A percentile compares a stretch with the other conserved stretches of the same genome.
These are phyloP conservation scores for Effrenium voratum DNA, from an alignment of 73 alveolate genomes.

Conservation along the genomic window DNA sequence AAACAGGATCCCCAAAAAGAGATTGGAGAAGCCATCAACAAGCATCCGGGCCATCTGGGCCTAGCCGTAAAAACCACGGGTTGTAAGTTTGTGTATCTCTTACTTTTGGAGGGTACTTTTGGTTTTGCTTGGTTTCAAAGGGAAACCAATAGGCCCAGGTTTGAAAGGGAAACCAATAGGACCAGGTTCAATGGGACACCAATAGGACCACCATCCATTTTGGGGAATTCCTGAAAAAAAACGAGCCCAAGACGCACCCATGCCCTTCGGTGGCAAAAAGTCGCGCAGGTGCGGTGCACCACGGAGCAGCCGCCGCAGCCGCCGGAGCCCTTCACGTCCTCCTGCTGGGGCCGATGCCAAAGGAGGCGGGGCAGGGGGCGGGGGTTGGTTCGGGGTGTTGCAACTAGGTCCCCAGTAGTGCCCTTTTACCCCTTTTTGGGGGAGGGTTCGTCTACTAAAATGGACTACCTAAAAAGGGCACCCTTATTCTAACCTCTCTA, in stretches of 20 bases:
- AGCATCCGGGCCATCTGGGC: too few relatives aligned
- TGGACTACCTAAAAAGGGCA: neutral
- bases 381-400: neutral
- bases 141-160: too few relatives aligned
- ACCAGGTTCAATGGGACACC: neutral
- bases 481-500: neutral
- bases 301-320: slow-evolving; percentile 38
- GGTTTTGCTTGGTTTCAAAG: too few relatives aligned
- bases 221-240: neutral
- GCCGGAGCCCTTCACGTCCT: neutral
- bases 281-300: slow-evolving; percentile 74
- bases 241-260: neutral
- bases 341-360: slow-evolving; percentile 61
- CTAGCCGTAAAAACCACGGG: too few relatives aligned
- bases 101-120: too few relatives aligned
- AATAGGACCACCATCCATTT: neutral
- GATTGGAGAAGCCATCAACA: too few relatives aligned
- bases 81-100: too few relatives aligned
- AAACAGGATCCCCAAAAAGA: too few relatives aligned
- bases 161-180: too few relatives aligned
- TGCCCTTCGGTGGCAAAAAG: neutral
- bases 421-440: too few relatives aligned
- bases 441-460: neutral
- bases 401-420: neutral
- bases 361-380: too few relatives aligned